Evolutionary conservation across 257 asterid species (phyloP).

Genomic region (Nicotiana obtusifolia): DNA sequence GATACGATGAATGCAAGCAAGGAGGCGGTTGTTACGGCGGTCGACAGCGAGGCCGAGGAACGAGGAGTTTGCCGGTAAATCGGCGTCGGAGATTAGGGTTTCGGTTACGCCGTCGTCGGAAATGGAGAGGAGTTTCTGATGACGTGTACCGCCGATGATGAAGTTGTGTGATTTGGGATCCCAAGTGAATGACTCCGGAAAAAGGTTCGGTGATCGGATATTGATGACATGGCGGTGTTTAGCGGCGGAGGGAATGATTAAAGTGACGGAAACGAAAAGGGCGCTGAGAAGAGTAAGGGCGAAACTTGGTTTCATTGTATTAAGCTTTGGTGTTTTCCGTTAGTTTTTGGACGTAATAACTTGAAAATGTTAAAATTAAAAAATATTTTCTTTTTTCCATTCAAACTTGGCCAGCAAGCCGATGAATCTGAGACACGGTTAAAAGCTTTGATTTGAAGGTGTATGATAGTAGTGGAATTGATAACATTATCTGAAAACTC

Average conservation of each 20-base stretch:
- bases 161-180: constrained; percentile 74
- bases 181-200: constrained; percentile 67
- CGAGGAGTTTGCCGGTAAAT: constrained; percentile 45
- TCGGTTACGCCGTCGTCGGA: constrained; percentile 65
- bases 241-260: constrained; percentile 13
- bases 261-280: constrained; percentile 13
- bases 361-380: neutral
- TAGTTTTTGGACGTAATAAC: neutral
- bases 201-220: constrained; percentile 54
- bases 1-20: constrained; percentile 53
- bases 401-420: neutral
- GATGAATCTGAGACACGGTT: neutral
- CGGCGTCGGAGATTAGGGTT: constrained; percentile 39
- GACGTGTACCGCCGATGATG: constrained; percentile 57
- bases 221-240: constrained; percentile 55
- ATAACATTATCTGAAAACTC: neutral
- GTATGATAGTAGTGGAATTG: neutral
- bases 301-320: neutral
- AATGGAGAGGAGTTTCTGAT: constrained; percentile 46
- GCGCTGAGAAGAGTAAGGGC: neutral
- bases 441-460: neutral
- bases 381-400: neutral
- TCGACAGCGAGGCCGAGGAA: constrained; percentile 59
- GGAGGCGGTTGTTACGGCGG: constrained; percentile 56
- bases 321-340: neutral